Evolutionary conservation across 1,284 basidiomycete genomes (phyloP), one percentile per base, ranked within the genome.

Genomic region (Leucoagaricus sp.): DNA sequence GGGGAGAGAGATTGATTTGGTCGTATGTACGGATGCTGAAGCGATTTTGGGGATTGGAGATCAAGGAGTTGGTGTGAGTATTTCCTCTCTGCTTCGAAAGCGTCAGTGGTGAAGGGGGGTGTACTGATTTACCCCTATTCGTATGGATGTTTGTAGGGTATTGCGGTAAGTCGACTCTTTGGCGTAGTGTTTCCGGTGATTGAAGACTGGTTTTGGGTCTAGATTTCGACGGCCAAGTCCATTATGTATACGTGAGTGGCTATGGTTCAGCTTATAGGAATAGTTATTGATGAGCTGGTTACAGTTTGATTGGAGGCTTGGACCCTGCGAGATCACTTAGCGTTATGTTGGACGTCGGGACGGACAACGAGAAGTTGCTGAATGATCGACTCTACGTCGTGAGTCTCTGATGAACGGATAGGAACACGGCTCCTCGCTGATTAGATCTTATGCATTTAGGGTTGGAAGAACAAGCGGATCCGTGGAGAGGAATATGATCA

Each of bases 201-300:
- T 29, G 15, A 44, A 19, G 46, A 36, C 17, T 34, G 19, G 23
- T 29, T 23, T 21, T 29, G 63, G 38, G 21, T 42, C 6, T 67
- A 91, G 82, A 96, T 96, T 64, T 88, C 90, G 0, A 85, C 89
- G 3, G 93, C 93, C n/a, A 96, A 96, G 75, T 81, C 90, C 2
- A 88, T 83, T 4, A 85, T 96, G 21, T 94, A 95, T 69, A 89
- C 89, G 84, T 86, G 59, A 40, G 82, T 70, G 26, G 25, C 21
- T n/a, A 38, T 31, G 53, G 15, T 51, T 42, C 40, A 19, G 49
- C 8, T 38, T 3, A 0, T n/a, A n/a, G n/a, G n/a, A n/a, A n/a
- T n/a, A n/a, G 26, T 55, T 38, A 13, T 13, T 44, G 2, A 8
- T n/a, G n/a, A n/a, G n/a, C n/a, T n/a, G 17, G 48, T 45, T 28